Conservation (phyloP, 805 yeast species). For the Groenewaldozyma salmanticensis region DNA sequence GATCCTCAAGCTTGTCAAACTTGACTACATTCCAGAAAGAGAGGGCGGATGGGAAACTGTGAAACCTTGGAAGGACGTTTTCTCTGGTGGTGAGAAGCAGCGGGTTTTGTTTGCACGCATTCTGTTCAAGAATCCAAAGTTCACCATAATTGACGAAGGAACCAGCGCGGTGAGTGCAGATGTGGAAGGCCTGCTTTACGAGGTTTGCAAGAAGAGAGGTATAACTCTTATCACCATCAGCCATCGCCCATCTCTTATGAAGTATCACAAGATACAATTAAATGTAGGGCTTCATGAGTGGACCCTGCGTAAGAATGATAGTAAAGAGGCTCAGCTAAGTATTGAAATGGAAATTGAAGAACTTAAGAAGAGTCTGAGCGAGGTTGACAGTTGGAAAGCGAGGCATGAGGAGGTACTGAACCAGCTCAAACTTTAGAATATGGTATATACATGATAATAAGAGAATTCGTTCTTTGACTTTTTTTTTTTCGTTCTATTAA, state of each 20-base stretch:
- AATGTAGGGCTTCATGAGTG: conserved; percentile 51
- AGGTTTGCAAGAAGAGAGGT: conserved; percentile 53
- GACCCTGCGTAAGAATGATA: conserved; percentile 55
- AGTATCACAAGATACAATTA: conserved; percentile 70
- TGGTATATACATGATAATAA: too few relatives aligned
- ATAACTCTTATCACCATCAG: conserved; percentile 75
- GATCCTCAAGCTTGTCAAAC: conserved; percentile 63
- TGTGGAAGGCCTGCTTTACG: conserved; percentile 80
- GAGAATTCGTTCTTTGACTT: too few relatives aligned
- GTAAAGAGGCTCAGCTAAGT: conserved; percentile 54
- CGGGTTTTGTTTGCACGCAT: conserved; percentile 82
- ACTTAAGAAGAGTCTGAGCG: conserved; percentile 49
- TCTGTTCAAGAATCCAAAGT: conserved; percentile 67
- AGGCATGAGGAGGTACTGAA: conserved; percentile 51
- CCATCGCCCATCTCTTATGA: conserved; percentile 74
- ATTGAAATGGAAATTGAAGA: conserved; percentile 69
- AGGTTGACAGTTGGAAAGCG: conserved; percentile 47
- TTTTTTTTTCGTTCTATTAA: too few relatives aligned
- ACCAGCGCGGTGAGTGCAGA: conserved; percentile 87
- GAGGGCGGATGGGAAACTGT: conserved; percentile 38
- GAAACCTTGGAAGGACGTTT: conserved; percentile 80
- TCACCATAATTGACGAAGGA: conserved; percentile 84
- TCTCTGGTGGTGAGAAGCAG: conserved; percentile 95
- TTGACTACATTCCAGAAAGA: conserved; percentile 71
- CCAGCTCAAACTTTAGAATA: conserved; percentile 18